phyloP scores from a whole-genome alignment of 805 yeast genomes.

The Candida dajiaensis region DNA sequence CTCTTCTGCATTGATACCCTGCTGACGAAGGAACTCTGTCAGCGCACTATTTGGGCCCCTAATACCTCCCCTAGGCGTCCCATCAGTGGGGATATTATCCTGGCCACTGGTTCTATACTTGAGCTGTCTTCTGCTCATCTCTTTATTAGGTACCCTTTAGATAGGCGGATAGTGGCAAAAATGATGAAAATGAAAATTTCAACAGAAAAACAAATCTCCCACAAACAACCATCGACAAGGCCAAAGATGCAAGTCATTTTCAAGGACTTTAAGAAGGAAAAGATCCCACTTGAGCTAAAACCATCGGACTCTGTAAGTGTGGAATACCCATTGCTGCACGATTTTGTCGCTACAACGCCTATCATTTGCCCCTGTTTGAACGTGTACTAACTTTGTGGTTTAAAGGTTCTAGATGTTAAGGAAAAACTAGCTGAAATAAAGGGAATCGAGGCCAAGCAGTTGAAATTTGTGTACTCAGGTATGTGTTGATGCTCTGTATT shows the following conservation, averaged over 20 bases:
- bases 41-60: constrained; percentile 75
- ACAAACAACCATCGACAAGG: neutral
- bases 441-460: constrained; percentile 62
- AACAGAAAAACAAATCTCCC: neutral
- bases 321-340: too few species aligned
- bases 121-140: constrained; percentile 24
- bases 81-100: constrained; percentile 2
- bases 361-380: too few species aligned
- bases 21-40: constrained; percentile 81
- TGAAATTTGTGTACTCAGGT: constrained; percentile 89
- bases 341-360: too few species aligned
- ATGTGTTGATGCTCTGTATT: constrained; percentile 5
- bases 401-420: constrained; percentile 62
- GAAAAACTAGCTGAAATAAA: constrained; percentile 64
- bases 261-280: constrained; percentile 91
- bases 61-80: constrained; percentile 24
- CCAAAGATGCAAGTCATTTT: constrained; percentile 66
- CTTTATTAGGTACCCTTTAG: neutral
- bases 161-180: neutral
- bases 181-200: neutral
- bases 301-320: constrained; percentile 54
- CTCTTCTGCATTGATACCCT: constrained; percentile 81
- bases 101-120: constrained; percentile 18
- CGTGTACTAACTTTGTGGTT: neutral
- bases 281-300: constrained; percentile 74